These are phyloP conservation scores for Onygenales sp. DNA, from an alignment of 2,329 filamentous ascomycete species.

Conservation along the genomic window DNA sequence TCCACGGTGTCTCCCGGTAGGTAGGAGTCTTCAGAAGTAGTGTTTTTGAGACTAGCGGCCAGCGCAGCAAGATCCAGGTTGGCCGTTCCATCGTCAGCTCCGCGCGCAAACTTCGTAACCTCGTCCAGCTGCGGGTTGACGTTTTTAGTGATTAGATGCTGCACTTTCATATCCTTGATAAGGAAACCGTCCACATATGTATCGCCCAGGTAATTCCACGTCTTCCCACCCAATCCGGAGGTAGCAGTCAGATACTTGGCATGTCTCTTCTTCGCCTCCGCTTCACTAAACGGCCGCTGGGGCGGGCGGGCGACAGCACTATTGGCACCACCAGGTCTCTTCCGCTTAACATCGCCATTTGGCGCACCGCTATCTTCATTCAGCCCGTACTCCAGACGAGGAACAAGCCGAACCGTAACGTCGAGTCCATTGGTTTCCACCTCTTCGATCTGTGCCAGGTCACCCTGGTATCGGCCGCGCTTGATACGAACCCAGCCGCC, in stretches of 20 bases:
- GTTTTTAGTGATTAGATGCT: conserved; percentile 72
- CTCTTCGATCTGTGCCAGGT: conserved; percentile 85
- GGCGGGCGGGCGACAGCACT: conserved; percentile 63
- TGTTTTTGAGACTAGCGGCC: conserved; percentile 79
- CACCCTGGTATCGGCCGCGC: conserved; percentile 71
- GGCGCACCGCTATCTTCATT: conserved; percentile 63
- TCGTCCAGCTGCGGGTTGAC: conserved; percentile 92
- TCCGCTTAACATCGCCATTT: conserved; percentile 61
- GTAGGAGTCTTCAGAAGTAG: conserved; percentile 71
- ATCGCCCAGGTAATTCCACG: conserved; percentile 77
- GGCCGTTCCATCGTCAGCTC: conserved; percentile 82
- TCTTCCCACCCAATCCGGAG: conserved; percentile 51
- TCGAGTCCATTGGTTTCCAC: conserved; percentile 89
- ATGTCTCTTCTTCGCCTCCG: conserved; percentile 83
- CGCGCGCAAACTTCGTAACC: conserved; percentile 85
- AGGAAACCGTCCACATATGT: conserved; percentile 89
- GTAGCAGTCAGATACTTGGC: conserved; percentile 50
- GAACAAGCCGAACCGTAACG: conserved; percentile 77
- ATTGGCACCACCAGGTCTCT: conserved; percentile 50
- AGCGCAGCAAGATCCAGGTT: conserved; percentile 87
- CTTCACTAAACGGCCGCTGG: conserved; percentile 83
- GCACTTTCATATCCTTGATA: conserved; percentile 87
- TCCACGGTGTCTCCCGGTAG: conserved; percentile 93
- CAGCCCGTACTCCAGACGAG: conserved; percentile 81
- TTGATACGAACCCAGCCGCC: conserved; percentile 89